Conservation (phyloP, 306 rosid species). For the Prunus mongolica region DNA sequence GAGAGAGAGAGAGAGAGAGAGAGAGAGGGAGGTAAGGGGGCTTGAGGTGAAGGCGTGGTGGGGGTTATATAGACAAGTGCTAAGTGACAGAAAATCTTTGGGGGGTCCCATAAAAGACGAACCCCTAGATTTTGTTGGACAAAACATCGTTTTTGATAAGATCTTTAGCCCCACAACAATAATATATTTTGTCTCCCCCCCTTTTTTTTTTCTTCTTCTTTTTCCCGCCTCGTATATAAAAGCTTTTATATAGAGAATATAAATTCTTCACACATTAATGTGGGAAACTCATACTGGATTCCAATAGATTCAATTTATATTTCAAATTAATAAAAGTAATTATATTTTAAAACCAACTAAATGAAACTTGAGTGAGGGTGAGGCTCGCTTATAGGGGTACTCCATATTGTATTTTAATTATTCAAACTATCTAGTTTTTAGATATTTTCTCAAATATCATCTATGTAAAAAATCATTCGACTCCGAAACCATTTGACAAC, state of each 20-base stretch:
- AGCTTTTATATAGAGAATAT: background rate
- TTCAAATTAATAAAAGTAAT: too few relatives aligned
- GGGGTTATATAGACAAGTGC: constrained; percentile 50
- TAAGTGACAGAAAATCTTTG: constrained; percentile 52
- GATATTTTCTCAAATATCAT: rapidly evolving
- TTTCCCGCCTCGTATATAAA: background rate
- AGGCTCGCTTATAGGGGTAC: too few relatives aligned
- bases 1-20: constrained; percentile 4
- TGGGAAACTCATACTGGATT: too few relatives aligned
- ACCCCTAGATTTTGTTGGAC: constrained; percentile 61
- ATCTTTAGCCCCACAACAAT: constrained; percentile 68
- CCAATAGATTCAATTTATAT: too few relatives aligned
- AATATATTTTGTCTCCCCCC: constrained; percentile 32
- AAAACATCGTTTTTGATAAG: constrained; percentile 59
- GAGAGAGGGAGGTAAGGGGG: constrained; percentile 11
- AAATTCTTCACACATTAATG: too few relatives aligned
- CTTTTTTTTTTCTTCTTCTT: background rate
- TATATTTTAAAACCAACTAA: too few relatives aligned
- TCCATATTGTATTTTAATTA: too few relatives aligned
- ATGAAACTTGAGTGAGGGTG: too few relatives aligned
- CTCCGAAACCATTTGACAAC: too few relatives aligned
- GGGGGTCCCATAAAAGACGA: constrained; percentile 74
- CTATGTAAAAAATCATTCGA: too few relatives aligned
- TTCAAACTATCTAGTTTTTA: too few relatives aligned
- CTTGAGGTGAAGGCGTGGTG: constrained; percentile 13